Base-by-base conservation (phyloP, 176 grass and related monocot genomes). In the Rhynchospora pubera region DNA sequence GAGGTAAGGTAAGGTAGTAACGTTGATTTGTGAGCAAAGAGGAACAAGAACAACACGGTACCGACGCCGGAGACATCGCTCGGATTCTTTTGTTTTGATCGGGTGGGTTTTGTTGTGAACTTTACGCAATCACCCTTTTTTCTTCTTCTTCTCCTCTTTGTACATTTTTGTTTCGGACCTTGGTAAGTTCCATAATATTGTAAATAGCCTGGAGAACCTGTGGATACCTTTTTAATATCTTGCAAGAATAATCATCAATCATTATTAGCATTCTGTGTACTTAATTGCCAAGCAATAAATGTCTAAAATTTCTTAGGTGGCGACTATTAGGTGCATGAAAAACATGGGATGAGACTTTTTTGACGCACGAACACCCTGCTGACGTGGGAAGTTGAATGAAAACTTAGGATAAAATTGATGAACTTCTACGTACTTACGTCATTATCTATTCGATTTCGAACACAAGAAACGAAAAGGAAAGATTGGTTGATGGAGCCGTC, bases 111-210 rank as follows among this genome's bases (percentile, higher is more conserved):
- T 48, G 57, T 81, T 65, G 79, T 58, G 12, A 5, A 47, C 23
- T 81, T 81, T 66, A 67, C 59, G 34, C 45, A 66, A 82, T 47
- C 59, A 62, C 8, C 57, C 58, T 45, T 60, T 23, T 79, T n/a
- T n/a, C n/a, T n/a, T 21, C 0, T 52, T 77, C 23, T 44, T 46
- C 2, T 62, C 47, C 9, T 11, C 32, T 62, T 47, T 24, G 30
- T 43, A 53, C 21, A 46, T 45, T 80, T 80, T 2, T 24, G 57
- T 6, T 58, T 62, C 5, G 12, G 1, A 42, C 55, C 28, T 57
- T 62, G 72, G 15, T 1, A 60, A 62, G 45, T 62, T n/a, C 23
- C 2, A 44, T 3, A 45, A 62, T 62, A 30, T 76, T 22, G 3
- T 69, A 18, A 18, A 18, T n/a, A 5, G 14, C 11, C 14, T n/a